Evolutionary conservation across 2,329 filamentous ascomycete species (phyloP), one percentile per base, ranked within the genome.

Genomic region (Albifimbria verrucaria): DNA sequence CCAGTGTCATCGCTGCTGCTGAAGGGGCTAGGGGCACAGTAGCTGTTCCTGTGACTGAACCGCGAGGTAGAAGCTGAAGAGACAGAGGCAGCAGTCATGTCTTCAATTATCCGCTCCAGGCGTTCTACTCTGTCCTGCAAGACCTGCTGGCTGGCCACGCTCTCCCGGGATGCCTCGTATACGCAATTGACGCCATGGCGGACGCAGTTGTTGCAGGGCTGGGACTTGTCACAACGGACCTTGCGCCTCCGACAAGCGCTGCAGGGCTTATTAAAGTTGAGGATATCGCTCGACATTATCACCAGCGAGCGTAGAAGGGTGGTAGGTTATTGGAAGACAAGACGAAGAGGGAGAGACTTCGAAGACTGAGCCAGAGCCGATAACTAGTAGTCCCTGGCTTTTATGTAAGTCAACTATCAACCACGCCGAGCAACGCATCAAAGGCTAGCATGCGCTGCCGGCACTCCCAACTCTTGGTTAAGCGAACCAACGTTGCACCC

Each of bases 261-360:
- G 55, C 56, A 58, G 51, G 56, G 56, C 54, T 57, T 56, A 52
- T 58, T 58, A 47, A 58, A 58, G 49, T 58, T 58, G 52, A 58
- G 50, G 21, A 58, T 52, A 54, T 58, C 52, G 51, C 56, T 58
- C 26, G 56, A 53, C 56, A 58, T 58, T 39, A 15, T 39, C 18
- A 39, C n/a, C n/a, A n/a, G n/a, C n/a, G n/a, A n/a, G n/a, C n/a
- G n/a, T n/a, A n/a, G n/a, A n/a, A n/a, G n/a, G n/a, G n/a, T n/a
- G n/a, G n/a, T n/a, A n/a, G n/a, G n/a, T n/a, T n/a, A n/a, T n/a
- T n/a, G n/a, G n/a, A n/a, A n/a, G n/a, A n/a, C n/a, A n/a, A n/a
- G n/a, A n/a, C n/a, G n/a, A n/a, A n/a, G n/a, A n/a, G n/a, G n/a
- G n/a, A n/a, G n/a, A n/a, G n/a, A n/a, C n/a, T n/a, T n/a, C n/a